Evolutionary conservation across 164 flowering plant genomes (phyloP).

Genomic region (Berberis vulgaris): DNA sequence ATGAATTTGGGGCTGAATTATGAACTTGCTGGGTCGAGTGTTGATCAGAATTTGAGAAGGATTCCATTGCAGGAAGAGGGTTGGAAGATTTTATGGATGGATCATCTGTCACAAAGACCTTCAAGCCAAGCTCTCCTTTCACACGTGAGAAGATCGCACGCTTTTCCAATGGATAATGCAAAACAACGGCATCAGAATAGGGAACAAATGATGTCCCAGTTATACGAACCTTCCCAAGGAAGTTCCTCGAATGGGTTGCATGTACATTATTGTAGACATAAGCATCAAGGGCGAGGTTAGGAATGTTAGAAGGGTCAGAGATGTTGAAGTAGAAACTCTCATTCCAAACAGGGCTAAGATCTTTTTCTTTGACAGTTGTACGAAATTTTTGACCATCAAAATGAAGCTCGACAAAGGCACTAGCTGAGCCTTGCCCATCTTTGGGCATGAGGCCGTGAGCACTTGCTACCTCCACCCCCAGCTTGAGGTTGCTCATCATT

Average conservation of each 20-base stretch:
- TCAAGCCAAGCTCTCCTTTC: conserved; percentile 78
- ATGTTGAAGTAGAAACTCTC: conserved; percentile 86
- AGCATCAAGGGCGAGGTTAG: conserved; percentile 54
- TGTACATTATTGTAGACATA: conserved; percentile 40
- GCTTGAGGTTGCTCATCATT: conserved; percentile 63
- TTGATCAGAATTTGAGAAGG: conserved; percentile 12
- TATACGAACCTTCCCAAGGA: conserved; percentile 73
- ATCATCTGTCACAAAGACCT: conserved; percentile 67
- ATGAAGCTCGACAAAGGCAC: conserved; percentile 63
- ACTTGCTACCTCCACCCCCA: conserved; percentile 72
- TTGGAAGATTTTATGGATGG: conserved; percentile 49
- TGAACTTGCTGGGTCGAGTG: conserved; percentile 11
- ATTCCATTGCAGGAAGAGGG: conserved; percentile 37
- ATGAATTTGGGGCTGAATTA: conserved; percentile 3
- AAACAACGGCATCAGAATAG: conserved; percentile 64
- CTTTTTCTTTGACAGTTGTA: conserved; percentile 73
- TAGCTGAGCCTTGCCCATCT: conserved; percentile 86
- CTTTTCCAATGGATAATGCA: conserved; percentile 80
- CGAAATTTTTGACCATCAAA: conserved; percentile 78
- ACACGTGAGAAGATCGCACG: conserved; percentile 66
- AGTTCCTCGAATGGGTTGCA: conserved; percentile 43
- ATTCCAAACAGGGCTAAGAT: conserved; percentile 89
- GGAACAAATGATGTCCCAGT: conserved; percentile 78
- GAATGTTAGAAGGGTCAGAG: conserved; percentile 59
- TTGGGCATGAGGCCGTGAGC: conserved; percentile 87